Percentiles rank a stretch among this genome's conserved stretches.
Conservation (phyloP, 306 rosid species). For the Medicago ruthenica region DNA sequence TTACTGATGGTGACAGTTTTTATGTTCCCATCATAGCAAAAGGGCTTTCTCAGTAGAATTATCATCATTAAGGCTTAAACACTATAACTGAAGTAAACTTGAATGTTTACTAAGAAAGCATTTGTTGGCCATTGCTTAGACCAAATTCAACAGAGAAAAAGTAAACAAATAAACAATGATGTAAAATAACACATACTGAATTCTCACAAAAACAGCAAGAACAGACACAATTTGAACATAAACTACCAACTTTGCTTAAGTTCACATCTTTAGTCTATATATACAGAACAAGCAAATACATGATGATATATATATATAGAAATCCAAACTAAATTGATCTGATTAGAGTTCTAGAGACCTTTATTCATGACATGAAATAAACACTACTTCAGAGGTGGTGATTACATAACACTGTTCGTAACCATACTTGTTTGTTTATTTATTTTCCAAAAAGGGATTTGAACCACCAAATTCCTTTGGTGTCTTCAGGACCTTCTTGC, state of each 20-base stretch:
- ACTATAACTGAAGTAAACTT: not conserved
- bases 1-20: not conserved
- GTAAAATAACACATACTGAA: conserved; percentile 21
- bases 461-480: conserved; percentile 85
- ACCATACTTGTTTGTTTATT: conserved; percentile 29
- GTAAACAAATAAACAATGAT: not conserved
- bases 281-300: conserved; percentile 35
- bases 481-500: conserved; percentile 63
- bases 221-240: conserved; percentile 27
- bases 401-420: not conserved
- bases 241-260: conserved; percentile 30
- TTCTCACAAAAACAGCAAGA: conserved; percentile 9
- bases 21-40: not conserved
- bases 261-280: conserved; percentile 27
- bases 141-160: not conserved
- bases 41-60: not conserved
- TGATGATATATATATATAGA: conserved; percentile 1
- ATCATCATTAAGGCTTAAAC: not conserved
- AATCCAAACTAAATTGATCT: conserved; percentile 23
- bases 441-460: conserved; percentile 65
- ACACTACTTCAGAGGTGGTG: conserved; percentile 8
- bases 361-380: conserved; percentile 30
- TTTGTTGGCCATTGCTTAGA: not conserved
- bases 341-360: conserved; percentile 20
- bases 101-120: not conserved